Evolutionary conservation across 306 rosid genomes (phyloP), one percentile per base, ranked within the genome.

Genomic region (Malus sylvestris): DNA sequence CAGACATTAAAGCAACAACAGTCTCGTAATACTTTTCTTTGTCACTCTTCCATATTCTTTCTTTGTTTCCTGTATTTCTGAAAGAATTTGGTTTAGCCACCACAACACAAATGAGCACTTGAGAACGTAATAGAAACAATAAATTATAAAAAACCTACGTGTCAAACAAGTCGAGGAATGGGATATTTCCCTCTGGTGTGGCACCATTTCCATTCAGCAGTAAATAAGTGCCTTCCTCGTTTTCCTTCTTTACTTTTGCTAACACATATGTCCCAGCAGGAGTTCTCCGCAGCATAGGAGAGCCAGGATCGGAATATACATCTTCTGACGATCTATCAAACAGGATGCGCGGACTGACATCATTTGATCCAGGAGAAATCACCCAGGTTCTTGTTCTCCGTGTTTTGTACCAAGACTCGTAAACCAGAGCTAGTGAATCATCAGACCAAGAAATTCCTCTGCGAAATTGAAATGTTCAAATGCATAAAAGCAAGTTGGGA

Each of bases 281-380:
- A 75, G 99, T 95, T 84, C 99, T 91, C 85, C 97, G 89, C 77
- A 76, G 55, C 97, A 95, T 92, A 59, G 99, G 96, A 72, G 97
- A 92, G 68, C 99, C 99, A 76, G 99, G 99, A 84, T 95, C 99
- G 63, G 98, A 91, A 75, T 95, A 95, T 22, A 95, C 97, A 83
- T 95, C 99, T 91, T 95, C 99, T 30, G 93, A 95, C 67, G 99
- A 95, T 76, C 99, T 91, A 81, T 95, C 99, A 79, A 95, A 92
- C 44, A 95, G 87, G 82, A 95, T 83, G 66, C 88, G 88, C 27
- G 99, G 90, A 76, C 87, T 81, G 67, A 74, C 76, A 55, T 89
- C 96, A 67, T 83, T 82, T 68, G 85, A 86, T 72, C 90, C 97
- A 80, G 99, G 97, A 86, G 96, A 84, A 71, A 92, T 81, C 22